A percentile compares a stretch with the other conserved stretches of the same genome.
These are phyloP conservation scores for Erythrophleum fordii DNA, from an alignment of 306 rosid genomes.

Conservation along the genomic window DNA sequence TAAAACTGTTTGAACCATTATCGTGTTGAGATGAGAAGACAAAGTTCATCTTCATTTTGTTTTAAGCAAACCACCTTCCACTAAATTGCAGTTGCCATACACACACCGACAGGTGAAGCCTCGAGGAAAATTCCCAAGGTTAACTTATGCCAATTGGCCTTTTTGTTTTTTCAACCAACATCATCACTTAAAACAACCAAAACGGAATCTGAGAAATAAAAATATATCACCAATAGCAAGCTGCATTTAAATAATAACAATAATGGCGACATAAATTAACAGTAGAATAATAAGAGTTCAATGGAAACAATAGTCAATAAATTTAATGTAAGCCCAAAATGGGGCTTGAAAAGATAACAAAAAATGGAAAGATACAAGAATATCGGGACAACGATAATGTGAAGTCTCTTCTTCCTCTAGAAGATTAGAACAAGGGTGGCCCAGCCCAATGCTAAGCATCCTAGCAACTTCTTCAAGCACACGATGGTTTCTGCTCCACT, in stretches of 20 bases:
- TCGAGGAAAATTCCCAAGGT: background rate
- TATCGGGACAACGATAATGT: slow-evolving; percentile 25
- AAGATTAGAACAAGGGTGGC: slow-evolving; percentile 57
- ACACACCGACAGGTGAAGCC: background rate
- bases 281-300: slow-evolving; percentile 23
- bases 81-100: too few species aligned
- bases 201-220: background rate
- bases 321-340: slow-evolving; percentile 4
- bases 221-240: background rate
- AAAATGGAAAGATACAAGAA: slow-evolving; percentile 50
- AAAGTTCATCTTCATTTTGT: background rate
- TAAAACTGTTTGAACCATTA: background rate
- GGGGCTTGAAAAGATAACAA: background rate
- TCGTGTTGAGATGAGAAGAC: background rate
- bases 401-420: slow-evolving; percentile 51
- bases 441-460: slow-evolving; percentile 71
- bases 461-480: slow-evolving; percentile 58
- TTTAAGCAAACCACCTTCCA: background rate
- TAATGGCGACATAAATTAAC: slow-evolving; percentile 14
- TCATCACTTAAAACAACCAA: background rate
- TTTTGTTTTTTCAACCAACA: background rate
- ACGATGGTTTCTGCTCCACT: slow-evolving; percentile 65
- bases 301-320: slow-evolving; percentile 41
- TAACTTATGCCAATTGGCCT: background rate
- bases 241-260: slow-evolving; percentile 7